A percentile compares a stretch with the other conserved stretches of the same genome.
Conservation (phyloP, 1,284 basidiomycete genomes). For the Exobasidium rhododendri region DNA sequence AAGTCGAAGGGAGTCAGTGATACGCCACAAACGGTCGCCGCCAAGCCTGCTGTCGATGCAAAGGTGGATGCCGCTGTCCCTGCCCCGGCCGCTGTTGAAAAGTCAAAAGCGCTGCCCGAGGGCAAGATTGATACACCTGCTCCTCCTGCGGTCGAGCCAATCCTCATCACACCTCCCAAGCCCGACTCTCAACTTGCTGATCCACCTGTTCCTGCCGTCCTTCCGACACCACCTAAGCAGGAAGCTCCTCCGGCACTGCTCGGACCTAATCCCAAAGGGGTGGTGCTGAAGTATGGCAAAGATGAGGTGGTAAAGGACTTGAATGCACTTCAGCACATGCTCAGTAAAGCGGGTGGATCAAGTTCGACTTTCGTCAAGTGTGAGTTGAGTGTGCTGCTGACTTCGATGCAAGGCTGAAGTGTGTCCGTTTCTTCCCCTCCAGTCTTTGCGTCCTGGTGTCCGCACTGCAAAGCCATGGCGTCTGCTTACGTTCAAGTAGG, state of each 20-base stretch:
- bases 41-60: not conserved
- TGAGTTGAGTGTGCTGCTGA: conserved; percentile 15
- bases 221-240: conserved; percentile 8
- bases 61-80: not conserved
- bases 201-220: conserved; percentile 4
- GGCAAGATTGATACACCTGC: not conserved
- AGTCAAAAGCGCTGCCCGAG: not conserved
- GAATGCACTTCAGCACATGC: conserved; percentile 31
- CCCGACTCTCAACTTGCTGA: conserved; percentile 2
- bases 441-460: conserved; percentile 52
- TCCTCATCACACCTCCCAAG: conserved; percentile 8
- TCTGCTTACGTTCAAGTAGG: conserved; percentile 35
- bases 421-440: not conserved
- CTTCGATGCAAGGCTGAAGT: not conserved
- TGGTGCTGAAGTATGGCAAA: conserved; percentile 38
- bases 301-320: conserved; percentile 23
- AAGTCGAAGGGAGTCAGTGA: conserved; percentile 27
- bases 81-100: not conserved
- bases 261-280: conserved; percentile 39
- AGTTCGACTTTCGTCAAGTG: conserved; percentile 50
- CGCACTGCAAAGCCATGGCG: conserved; percentile 52
- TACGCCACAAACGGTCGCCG: conserved; percentile 4
- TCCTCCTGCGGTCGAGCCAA: conserved; percentile 4
- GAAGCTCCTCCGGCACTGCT: conserved; percentile 18
- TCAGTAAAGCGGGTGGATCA: conserved; percentile 34